phyloP scores from a whole-genome alignment of 2,329 filamentous ascomycete genomes.

The Penicillium sp. region DNA sequence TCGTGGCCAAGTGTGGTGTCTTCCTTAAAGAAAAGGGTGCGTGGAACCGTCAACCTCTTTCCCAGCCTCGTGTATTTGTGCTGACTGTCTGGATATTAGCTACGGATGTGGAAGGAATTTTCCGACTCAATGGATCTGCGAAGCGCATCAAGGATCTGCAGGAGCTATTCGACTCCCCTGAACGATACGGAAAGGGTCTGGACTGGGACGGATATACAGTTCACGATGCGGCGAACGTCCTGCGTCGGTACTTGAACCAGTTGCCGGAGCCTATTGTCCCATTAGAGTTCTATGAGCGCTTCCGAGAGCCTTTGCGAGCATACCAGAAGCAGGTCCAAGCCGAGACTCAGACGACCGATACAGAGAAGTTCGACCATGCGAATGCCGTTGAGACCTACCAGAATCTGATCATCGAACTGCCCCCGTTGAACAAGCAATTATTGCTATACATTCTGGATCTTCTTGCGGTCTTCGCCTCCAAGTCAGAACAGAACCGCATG shows the following conservation, averaged over 20 bases:
- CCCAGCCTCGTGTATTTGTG: background rate
- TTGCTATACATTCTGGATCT: constrained; percentile 94
- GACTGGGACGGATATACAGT: constrained; percentile 98
- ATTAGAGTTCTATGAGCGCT: constrained; percentile 86
- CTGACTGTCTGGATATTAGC: constrained; percentile 55
- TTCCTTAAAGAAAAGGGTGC: constrained; percentile 96
- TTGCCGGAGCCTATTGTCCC: constrained; percentile 96
- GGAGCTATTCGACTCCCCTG: constrained; percentile 86
- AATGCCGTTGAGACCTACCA: constrained; percentile 83
- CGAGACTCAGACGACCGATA: constrained; percentile 66
- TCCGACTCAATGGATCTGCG: constrained; percentile 91
- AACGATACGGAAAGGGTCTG: constrained; percentile 92
- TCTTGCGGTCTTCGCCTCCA: constrained; percentile 93
- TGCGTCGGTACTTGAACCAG: constrained; percentile 93
- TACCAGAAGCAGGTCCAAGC: constrained; percentile 70
- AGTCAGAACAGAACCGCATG: constrained; percentile 96
- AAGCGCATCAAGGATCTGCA: constrained; percentile 98
- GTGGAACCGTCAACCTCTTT: constrained; percentile 23
- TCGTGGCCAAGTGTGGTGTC: constrained; percentile 96
- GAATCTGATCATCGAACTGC: constrained; percentile 85
- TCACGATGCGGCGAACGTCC: constrained; percentile 95
- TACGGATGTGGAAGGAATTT: constrained; percentile 93
- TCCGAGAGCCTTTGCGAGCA: constrained; percentile 75
- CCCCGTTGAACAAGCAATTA: constrained; percentile 88
- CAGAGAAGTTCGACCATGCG: constrained; percentile 71